phyloP scores from a whole-genome alignment of 2,329 filamentous ascomycete genomes.

The Talaromyces sp. region DNA sequence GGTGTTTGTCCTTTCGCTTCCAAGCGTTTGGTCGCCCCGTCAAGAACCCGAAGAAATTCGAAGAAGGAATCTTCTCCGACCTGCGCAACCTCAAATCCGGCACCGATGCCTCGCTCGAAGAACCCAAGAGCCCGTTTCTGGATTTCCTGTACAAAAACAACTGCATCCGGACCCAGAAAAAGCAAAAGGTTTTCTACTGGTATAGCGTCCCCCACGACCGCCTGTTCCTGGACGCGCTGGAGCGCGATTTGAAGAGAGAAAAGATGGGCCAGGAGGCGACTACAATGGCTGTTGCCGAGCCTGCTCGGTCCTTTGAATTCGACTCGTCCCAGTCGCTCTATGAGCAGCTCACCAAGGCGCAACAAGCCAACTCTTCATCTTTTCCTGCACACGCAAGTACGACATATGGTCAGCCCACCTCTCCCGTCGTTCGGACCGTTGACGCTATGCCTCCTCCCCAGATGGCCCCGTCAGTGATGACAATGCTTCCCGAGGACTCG shows the following conservation, averaged over 20 bases:
- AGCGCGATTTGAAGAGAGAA: slow-evolving; percentile 96
- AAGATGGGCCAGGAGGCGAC: slow-evolving; percentile 99
- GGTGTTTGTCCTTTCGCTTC: slow-evolving; percentile 96
- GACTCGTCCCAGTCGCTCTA: slow-evolving; percentile 98
- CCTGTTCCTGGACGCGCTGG: slow-evolving; percentile 92
- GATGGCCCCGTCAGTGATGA: slow-evolving; percentile 65
- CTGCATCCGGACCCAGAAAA: slow-evolving; percentile 99
- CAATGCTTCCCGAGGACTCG: slow-evolving; percentile 58
- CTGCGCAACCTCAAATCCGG: slow-evolving; percentile 96
- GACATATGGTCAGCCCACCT: slow-evolving; percentile 66
- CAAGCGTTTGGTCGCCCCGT: slow-evolving; percentile 97
- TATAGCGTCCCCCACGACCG: slow-evolving; percentile 98
- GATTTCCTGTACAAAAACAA: slow-evolving; percentile 99
- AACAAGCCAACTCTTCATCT: slow-evolving; percentile 96
- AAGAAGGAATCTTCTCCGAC: slow-evolving; percentile 99
- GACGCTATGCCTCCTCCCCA: slow-evolving; percentile 79
- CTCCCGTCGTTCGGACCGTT: slow-evolving; percentile 83
- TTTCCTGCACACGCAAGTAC: slow-evolving; percentile 76
- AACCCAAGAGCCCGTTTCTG: slow-evolving; percentile 96
- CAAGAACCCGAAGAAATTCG: slow-evolving; percentile 99
- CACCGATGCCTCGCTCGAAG: slow-evolving; percentile 94
- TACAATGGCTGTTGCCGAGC: slow-evolving; percentile 93
- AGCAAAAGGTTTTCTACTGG: slow-evolving; percentile 99
- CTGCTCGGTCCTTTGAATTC: slow-evolving; percentile 96
- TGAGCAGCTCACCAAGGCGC: slow-evolving; percentile 98